Evolutionary conservation across 306 rosid genomes (phyloP), one percentile per base, ranked within the genome.

Genomic region (Cyclanthera cordifolia): DNA sequence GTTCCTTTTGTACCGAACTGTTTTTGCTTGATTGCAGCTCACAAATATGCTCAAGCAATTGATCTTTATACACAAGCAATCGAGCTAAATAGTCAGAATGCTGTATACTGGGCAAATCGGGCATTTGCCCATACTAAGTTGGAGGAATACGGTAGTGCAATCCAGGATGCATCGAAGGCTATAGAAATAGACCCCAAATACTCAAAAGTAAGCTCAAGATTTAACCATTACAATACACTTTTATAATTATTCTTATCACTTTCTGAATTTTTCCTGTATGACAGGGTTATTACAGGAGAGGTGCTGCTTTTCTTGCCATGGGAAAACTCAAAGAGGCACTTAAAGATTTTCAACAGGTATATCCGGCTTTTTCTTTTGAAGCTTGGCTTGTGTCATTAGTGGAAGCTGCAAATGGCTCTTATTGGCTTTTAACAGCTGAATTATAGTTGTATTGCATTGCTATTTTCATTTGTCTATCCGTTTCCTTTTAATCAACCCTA

Each of bases 121-220:
- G 89, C 99, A 46, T 82, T 94, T 81, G 97, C 99, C 25, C 99
- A 94, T 86, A 81, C 85, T 69, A 83, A 82, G 75, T 90, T 88
- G 73, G 99, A 94, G 86, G 96, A 90, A 75, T 94, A 94, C 82
- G 97, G 99, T 28, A 90, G 97, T 72, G 99, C 97, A 56, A 94
- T 94, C 76, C 91, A 81, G 71, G 99, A 94, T 88, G 99, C 99
- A 57, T 80, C 99, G 3, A 76, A 55, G 77, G 96, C 99, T 53
- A 84, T 90, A 74, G 97, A 94, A 81, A 77, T 88, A 73, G 99
- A 94, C 77, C 99, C 99, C 55, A 94, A 79, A 77, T 94, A 90
- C 74, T 86, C 99, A 28, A 94, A 94, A 95, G 99, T 67, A 81
- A 78, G 82, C 53, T 75, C 32, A 64, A 49, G 49, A 21, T 72